Evolutionary conservation across 257 asterid genomes (phyloP), one percentile per base, ranked within the genome.

Genomic region (Nicotiana knightiana): DNA sequence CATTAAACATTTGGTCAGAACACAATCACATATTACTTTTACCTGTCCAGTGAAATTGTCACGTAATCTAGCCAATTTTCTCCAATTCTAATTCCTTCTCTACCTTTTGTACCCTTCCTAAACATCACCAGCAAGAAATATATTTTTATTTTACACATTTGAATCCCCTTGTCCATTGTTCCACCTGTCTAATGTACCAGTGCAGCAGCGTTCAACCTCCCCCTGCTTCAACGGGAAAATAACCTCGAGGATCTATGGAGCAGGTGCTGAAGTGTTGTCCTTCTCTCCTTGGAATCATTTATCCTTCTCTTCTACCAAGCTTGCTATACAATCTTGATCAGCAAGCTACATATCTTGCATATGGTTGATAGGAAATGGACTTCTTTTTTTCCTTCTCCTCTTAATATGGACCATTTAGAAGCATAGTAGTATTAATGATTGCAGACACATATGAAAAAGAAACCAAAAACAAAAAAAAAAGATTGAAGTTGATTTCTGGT

Each of bases 221-320:
- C 90, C 93, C 91, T 83, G 85, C 83, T 84, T 80, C 90, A 84
- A 66, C 39, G 63, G 76, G 81, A 80, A 61, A 77, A 65, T 86
- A 5, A 81, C 80, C 82, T 79, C 78, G 43, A 73, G 79, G 79
- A 51, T 73, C 71, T 33, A 55, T 32, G 80, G 62, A 84, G 85
- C 86, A 46, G 85, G 87, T 73, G 43, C 85, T 55, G 90, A 86
- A 88, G 91, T 39, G 89, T 82, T 88, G 89, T 84, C 88, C 81
- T 51, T 28, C 81, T 28, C 78, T 62, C 68, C 37, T 75, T 30
- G 43, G 67, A 83, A 83, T 83, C 59, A 82, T 68, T 71, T 59
- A n/a, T 57, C 85, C 53, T 82, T 53, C 54, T 67, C 76, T 79
- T 55, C 66, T 17, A 61, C 84, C 51, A 48, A 55, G 51, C 35